A percentile compares a stretch with the other conserved stretches of the same genome.
Evolutionary conservation across 2,329 filamentous ascomycete genomes (phyloP).

Genomic region (Ascochyta fabae): DNA sequence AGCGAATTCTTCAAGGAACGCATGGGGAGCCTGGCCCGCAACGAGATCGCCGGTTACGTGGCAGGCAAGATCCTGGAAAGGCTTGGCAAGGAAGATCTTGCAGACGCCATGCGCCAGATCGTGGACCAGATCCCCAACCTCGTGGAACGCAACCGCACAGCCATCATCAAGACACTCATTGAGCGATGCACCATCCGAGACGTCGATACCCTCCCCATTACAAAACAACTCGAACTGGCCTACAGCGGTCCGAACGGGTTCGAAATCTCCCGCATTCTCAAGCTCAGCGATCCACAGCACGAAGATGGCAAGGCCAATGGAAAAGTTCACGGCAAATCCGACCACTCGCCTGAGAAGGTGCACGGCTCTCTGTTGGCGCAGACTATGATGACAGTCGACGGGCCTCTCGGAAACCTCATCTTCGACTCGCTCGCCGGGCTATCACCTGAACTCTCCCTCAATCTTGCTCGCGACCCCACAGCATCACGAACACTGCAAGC

Average conservation of each 20-base stretch:
- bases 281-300: slow-evolving; percentile 58
- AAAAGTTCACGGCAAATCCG: slow-evolving; percentile 37
- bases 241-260: slow-evolving; percentile 59
- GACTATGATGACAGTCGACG: slow-evolving; percentile 76
- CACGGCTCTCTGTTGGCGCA: slow-evolving; percentile 86
- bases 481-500: slow-evolving; percentile 69
- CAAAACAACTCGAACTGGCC: slow-evolving; percentile 63
- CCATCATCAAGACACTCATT: slow-evolving; percentile 80
- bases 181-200: slow-evolving; percentile 78
- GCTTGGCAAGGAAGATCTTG: slow-evolving; percentile 83
- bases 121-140: slow-evolving; percentile 74
- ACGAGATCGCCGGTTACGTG: slow-evolving; percentile 89
- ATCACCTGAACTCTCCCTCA: slow-evolving; percentile 59
- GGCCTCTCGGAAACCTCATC: slow-evolving; percentile 71
- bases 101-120: slow-evolving; percentile 73
- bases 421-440: slow-evolving; percentile 64
- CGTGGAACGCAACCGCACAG: slow-evolving; percentile 76
- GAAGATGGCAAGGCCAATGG: slow-evolving; percentile 36
- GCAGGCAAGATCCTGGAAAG: slow-evolving; percentile 83
- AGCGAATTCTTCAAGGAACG: slow-evolving; percentile 78
- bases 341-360: slow-evolving; percentile 61
- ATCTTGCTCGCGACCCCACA: slow-evolving; percentile 68
- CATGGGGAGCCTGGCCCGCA: slow-evolving; percentile 81
- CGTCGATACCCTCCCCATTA: slow-evolving; percentile 63
- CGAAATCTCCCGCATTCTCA: slow-evolving; percentile 66